Conservation (phyloP, 1,284 basidiomycete species). For the Rhodotorula sp. region DNA sequence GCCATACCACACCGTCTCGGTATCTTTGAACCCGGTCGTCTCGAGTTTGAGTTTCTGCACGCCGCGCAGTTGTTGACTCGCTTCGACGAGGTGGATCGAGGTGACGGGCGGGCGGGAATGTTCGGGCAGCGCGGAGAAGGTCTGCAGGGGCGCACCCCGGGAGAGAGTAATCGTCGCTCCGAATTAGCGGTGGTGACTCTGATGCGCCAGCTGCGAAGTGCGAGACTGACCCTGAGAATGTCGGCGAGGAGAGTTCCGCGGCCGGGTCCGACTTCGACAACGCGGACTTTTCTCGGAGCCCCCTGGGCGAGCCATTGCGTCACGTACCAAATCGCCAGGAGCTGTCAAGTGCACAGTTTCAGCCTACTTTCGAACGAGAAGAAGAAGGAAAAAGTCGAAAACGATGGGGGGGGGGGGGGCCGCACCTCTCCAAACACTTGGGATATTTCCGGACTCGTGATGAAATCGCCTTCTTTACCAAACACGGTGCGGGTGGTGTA, state of each 20-base stretch:
- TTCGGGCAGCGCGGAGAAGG: slow-evolving; percentile 54
- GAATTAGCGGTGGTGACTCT: no score
- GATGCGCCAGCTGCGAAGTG: no score
- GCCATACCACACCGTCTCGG: slow-evolving; percentile 68
- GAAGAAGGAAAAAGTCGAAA: not conserved
- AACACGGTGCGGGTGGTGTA: slow-evolving; percentile 77
- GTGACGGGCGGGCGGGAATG: slow-evolving; percentile 59
- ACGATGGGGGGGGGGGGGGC: slow-evolving; percentile 38
- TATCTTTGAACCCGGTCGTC: slow-evolving; percentile 45
- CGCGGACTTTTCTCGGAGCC: slow-evolving; percentile 58
- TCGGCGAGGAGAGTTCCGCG: slow-evolving; percentile 89
- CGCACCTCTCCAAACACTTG: slow-evolving; percentile 93
- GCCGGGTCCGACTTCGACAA: slow-evolving; percentile 93
- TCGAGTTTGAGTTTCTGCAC: slow-evolving; percentile 64
- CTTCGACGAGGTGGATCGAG: slow-evolving; percentile 76
- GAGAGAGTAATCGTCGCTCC: no score
- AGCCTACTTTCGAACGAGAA: not conserved
- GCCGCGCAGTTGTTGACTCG: slow-evolving; percentile 64
- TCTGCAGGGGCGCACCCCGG: no score
- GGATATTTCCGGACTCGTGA: slow-evolving; percentile 93
- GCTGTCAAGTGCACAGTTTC: slow-evolving; percentile 53
- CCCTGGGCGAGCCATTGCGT: slow-evolving; percentile 70
- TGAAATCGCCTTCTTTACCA: slow-evolving; percentile 86
- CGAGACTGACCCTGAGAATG: slow-evolving; percentile 76
- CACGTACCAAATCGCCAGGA: slow-evolving; percentile 80